phyloP scores from a whole-genome alignment of 257 asterid genomes.

The Solanum paucissectum region DNA sequence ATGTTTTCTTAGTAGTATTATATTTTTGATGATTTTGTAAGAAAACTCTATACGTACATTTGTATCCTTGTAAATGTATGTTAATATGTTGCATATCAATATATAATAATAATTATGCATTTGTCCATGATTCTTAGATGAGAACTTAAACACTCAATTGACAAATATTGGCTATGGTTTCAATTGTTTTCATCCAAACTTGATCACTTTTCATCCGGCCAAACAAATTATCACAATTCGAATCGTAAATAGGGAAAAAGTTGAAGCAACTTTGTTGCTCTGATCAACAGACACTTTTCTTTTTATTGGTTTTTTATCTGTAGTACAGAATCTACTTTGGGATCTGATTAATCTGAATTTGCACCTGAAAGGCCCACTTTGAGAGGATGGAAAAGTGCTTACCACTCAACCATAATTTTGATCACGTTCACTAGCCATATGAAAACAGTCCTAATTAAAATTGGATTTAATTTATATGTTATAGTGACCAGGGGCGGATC shows the following conservation, averaged over 20 bases:
- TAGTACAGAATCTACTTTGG: neutral
- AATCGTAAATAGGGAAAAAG: neutral
- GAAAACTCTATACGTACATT: neutral
- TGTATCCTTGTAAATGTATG: neutral
- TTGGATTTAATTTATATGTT: too few species aligned
- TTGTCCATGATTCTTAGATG: neutral
- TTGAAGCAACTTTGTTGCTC: neutral
- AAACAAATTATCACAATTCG: neutral
- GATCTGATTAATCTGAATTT: neutral
- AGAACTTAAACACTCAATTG: neutral
- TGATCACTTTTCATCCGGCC: neutral
- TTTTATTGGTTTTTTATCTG: too few species aligned
- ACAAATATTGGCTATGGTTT: neutral
- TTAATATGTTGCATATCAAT: neutral
- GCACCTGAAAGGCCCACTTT: neutral
- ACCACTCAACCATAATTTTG: too few species aligned
- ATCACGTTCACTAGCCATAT: too few species aligned
- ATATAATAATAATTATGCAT: neutral
- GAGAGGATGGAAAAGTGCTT: too few species aligned
- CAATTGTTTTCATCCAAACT: neutral
- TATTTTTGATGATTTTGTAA: neutral
- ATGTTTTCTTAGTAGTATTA: neutral
- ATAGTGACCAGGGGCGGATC: too few species aligned
- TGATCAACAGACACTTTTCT: neutral
- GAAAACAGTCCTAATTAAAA: too few species aligned